phyloP scores from a whole-genome alignment of 805 yeast genomes.

The Saturnispora dispora region DNA sequence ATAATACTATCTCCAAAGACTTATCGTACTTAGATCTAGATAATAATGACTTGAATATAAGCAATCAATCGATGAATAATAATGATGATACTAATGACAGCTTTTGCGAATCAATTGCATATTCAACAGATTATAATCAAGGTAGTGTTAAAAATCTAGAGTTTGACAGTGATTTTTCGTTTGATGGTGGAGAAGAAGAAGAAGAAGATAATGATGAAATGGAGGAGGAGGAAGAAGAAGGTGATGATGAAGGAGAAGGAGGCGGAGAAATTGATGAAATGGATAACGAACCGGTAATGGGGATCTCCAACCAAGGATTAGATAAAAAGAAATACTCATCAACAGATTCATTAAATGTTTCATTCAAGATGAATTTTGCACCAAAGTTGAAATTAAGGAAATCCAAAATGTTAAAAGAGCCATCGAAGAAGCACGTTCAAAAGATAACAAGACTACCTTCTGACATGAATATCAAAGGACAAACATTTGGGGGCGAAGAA shows the following conservation, averaged over 20 bases:
- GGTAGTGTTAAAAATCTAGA: constrained; percentile 25
- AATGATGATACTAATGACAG: constrained; percentile 1
- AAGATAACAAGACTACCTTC: constrained; percentile 15
- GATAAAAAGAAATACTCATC: constrained; percentile 8
- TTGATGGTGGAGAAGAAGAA: constrained; percentile 14
- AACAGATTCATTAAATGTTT: constrained; percentile 22
- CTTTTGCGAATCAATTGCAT: constrained; percentile 11
- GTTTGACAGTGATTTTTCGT: constrained; percentile 23
- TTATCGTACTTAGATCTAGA: background rate
- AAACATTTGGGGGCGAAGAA: constrained; percentile 1
- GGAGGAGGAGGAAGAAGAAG: constrained; percentile 13
- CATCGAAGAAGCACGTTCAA: constrained; percentile 21
- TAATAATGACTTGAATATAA: background rate
- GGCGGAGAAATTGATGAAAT: background rate
- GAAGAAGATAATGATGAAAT: constrained; percentile 12
- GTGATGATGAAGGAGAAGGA: constrained; percentile 11
- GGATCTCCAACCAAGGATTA: constrained; percentile 2
- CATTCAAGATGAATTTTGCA: constrained; percentile 23
- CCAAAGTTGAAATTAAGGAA: constrained; percentile 21
- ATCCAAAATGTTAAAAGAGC: constrained; percentile 19
- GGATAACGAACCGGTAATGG: background rate
- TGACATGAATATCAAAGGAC: constrained; percentile 5
- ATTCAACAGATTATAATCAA: constrained; percentile 15
- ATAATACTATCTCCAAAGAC: background rate
- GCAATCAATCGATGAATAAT: background rate